Base-by-base conservation (phyloP, 352 stramenopile species). In the Globisporangium yorkense region DNA sequence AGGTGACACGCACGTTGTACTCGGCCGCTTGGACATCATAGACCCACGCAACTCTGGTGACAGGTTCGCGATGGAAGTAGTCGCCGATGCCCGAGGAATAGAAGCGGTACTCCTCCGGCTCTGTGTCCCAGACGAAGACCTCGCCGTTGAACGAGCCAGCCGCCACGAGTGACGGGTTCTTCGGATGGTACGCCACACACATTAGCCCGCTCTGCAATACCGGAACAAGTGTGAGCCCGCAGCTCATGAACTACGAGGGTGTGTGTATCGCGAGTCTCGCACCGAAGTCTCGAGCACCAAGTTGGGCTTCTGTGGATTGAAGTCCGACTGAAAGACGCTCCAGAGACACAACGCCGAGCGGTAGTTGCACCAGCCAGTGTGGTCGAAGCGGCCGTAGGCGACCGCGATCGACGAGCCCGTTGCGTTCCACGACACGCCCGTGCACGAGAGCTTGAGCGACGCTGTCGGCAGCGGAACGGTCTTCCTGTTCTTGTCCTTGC, bases 81-180 rank as follows among this genome's bases (percentile, higher is more conserved):
- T 96, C 88, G n/a, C 84, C 84, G 21, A 96, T 96, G 6, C 77
- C 75, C 0, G 86, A 93, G 37, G 79, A 76, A 13, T 76, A 79
- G 51, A 91, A 80, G 10, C 73, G 67, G 39, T 85, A 83, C 47
- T 92, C 79, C 3, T 84, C 77, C 2, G 72, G 70, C 41, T 89
- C 72, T 0, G 73, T 80, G 52, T 96, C 84, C 77, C 84, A 92
- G 8, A 96, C 67, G 2, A 93, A 73, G 10, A 96, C 79, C 62
- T 96, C 87, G 40, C 87, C 88, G 39, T 92, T 94, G 68, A 96
- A 96, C 5, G 80, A 89, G 1, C 87, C 88, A 7, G 82, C 87
- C 7, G 88, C 88, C 18, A 96, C 72, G 18, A 96, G 49, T 4
- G 85, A 81, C 20, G 87, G 87, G 39, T 88, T 90, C 59, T 77